Conservation (phyloP, 345 rosid species). For the Heritiera fomes region DNA sequence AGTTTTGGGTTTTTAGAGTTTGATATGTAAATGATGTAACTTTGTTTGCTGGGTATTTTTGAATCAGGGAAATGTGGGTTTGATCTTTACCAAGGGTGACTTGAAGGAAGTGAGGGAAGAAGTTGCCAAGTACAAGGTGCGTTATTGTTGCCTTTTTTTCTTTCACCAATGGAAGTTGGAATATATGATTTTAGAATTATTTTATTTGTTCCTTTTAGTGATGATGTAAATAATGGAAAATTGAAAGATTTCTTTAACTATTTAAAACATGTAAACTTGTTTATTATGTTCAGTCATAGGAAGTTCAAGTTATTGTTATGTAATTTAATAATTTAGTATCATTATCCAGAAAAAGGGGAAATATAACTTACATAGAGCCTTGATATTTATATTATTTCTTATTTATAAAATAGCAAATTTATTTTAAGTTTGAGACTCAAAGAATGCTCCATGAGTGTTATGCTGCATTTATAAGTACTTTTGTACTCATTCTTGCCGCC, state of each 20-base stretch:
- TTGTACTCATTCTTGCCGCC: neutral
- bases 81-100: constrained; percentile 95
- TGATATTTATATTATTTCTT: neutral
- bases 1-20: neutral
- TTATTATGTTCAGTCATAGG: neutral
- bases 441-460: neutral
- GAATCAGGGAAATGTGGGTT: constrained; percentile 79
- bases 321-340: neutral
- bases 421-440: neutral
- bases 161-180: no score
- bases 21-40: neutral
- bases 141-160: neutral
- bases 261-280: neutral
- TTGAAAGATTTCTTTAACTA: neutral
- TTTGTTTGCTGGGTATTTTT: neutral
- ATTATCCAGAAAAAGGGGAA: neutral
- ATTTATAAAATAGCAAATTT: neutral
- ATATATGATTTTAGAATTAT: no score
- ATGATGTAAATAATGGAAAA: neutral
- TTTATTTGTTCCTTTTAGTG: neutral
- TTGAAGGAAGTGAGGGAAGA: constrained; percentile 96
- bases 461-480: neutral
- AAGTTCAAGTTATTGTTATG: neutral
- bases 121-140: constrained; percentile 91
- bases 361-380: no score